Evolutionary conservation across 2,329 filamentous ascomycete species (phyloP).

Genomic region (Fusarium sp.): DNA sequence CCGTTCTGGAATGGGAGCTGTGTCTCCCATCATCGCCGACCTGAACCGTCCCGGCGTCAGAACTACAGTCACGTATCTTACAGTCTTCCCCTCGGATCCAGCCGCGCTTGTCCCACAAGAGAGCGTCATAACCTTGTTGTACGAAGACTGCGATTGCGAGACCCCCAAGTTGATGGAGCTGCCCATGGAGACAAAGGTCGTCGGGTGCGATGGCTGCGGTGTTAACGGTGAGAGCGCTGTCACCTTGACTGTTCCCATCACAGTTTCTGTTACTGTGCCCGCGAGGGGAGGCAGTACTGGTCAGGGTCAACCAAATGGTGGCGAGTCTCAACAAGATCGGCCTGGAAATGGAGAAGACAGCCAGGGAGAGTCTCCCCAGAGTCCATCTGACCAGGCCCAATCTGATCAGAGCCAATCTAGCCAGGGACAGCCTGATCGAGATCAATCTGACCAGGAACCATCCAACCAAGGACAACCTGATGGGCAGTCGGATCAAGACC

Average conservation of each 20-base stretch:
- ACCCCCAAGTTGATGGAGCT: conserved; percentile 25
- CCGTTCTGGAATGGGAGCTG: not conserved
- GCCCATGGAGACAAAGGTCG: conserved; percentile 39
- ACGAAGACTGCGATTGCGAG: conserved; percentile 38
- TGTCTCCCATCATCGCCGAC: not conserved
- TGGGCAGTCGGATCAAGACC: not conserved
- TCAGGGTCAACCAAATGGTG: not conserved
- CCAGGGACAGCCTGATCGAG: not conserved
- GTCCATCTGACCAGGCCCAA: not conserved
- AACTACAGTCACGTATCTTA: conserved; percentile 41
- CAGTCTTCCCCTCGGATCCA: conserved; percentile 48
- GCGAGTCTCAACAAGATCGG: not conserved
- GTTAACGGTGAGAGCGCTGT: conserved; percentile 34
- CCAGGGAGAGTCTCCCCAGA: not conserved
- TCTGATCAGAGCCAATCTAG: not conserved
- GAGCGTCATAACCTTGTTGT: conserved; percentile 49
- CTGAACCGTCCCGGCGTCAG: conserved; percentile 9
- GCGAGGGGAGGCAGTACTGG: not conserved
- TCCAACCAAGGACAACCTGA: not conserved
- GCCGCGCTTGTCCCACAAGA: conserved; percentile 50
- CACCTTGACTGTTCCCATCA: conserved; percentile 41
- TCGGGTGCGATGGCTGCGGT: conserved; percentile 40
- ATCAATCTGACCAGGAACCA: not conserved
- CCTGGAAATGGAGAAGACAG: not conserved
- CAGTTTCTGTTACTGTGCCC: conserved; percentile 7